These are phyloP conservation scores for Fraxinus platypoda DNA, from an alignment of 305 asterid genomes.

Conservation along the genomic window DNA sequence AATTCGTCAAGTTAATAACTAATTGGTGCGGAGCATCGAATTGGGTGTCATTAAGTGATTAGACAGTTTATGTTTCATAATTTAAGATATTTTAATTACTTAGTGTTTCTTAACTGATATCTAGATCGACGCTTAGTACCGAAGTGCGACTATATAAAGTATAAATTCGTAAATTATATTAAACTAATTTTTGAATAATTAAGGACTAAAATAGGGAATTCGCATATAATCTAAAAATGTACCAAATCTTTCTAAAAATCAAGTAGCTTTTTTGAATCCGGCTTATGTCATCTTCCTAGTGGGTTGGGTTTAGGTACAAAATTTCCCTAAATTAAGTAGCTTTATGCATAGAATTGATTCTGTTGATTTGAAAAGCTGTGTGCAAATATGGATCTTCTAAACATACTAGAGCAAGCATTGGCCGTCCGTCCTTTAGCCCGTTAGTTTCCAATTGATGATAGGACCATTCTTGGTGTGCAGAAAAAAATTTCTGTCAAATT, in stretches of 20 bases:
- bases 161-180: too few relatives aligned
- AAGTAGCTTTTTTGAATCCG: slow-evolving; percentile 9
- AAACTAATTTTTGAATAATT: background rate
- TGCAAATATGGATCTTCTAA: slow-evolving; percentile 6
- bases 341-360: slow-evolving; percentile 15
- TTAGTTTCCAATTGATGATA: too few relatives aligned
- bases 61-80: too few relatives aligned
- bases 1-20: too few relatives aligned
- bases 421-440: background rate
- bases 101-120: background rate
- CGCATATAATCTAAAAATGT: background rate
- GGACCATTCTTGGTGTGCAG: too few relatives aligned
- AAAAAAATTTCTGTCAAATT: too few relatives aligned
- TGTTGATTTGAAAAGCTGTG: slow-evolving; percentile 17
- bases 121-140: too few relatives aligned
- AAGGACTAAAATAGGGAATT: slow-evolving; percentile 6
- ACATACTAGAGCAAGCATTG: slow-evolving; percentile 9
- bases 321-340: slow-evolving; percentile 21
- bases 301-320: slow-evolving; percentile 13
- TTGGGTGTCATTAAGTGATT: too few relatives aligned
- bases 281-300: slow-evolving; percentile 27
- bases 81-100: too few relatives aligned
- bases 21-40: too few relatives aligned
- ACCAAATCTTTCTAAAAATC: slow-evolving; percentile 20
- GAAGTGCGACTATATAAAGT: too few relatives aligned